Base-by-base conservation (phyloP, 23 red algal genomes). In the Pyropia haitanensis region DNA sequence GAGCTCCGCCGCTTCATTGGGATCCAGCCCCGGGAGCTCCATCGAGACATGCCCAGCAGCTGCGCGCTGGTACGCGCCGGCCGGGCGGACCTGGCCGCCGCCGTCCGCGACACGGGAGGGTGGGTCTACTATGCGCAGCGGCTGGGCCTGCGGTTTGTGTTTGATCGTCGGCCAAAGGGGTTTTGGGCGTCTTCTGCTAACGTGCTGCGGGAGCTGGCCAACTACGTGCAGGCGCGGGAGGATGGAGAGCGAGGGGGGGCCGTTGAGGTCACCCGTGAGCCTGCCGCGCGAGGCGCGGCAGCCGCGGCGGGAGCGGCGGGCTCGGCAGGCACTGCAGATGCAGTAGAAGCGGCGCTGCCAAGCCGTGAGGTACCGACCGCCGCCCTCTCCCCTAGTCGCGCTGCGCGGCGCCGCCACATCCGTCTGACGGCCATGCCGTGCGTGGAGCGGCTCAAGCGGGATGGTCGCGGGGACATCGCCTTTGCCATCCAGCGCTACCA, bases 401-500 rank as follows among this genome's bases (percentile, higher is more conserved):
- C 21, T 21, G 0, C 10, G 9, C 21, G 19, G 7, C 14, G 9
- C 62, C 29, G 27, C 62, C 29, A 66, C 7, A 14, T 19, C 27
- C 44, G 20, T 66, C 62, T 28, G 8, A 53, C 67, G 17, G 20
- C 26, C 50, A 71, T 83, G 64, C 79, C 80, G 25, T 73, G 73
- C 8, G 55, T 66, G 33, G 80, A 95, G 39, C 75, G 80, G 72
- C 60, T 95, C 5, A 73, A 84, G 32, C 61, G 73, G 24, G 89
- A 95, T 52, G 89, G 89, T 18, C 72, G 89, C 8, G 70, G 71
- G n/a, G 89, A 95, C 52, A 49, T 95, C 18, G 80, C 80, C 20
- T 95, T 95, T 73, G 89, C 89, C 10, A 85, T 84, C 53, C 63
- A 82, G 24, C 61, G 71, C 51, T 79, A 80, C 64, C 89, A 95